These are phyloP conservation scores for Phytophthora lateralis DNA, from an alignment of 352 stramenopile genomes.

Conservation along the genomic window DNA sequence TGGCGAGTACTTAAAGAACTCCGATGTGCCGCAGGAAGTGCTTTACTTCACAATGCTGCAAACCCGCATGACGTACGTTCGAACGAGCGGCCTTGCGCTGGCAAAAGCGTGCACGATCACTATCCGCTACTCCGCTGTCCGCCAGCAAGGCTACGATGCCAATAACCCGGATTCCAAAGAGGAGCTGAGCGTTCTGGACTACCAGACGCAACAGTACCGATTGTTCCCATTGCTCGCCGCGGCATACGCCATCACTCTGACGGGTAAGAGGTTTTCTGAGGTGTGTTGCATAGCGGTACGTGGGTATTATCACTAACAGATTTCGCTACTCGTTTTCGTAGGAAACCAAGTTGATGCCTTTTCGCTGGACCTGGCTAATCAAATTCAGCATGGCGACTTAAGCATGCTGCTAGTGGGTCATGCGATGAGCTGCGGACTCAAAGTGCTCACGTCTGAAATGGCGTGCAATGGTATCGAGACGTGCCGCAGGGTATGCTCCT, in stretches of 20 bases:
- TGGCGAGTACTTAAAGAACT: slow-evolving; percentile 70
- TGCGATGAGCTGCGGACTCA: slow-evolving; percentile 68
- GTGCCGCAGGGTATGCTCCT: slow-evolving; percentile 44
- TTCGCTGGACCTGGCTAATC: slow-evolving; percentile 40
- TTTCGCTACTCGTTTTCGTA: slow-evolving; percentile 12
- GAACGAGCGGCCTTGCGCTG: slow-evolving; percentile 53
- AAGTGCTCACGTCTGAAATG: slow-evolving; percentile 61
- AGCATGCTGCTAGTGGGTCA: slow-evolving; percentile 57
- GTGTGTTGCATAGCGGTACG: not conserved
- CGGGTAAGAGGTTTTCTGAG: slow-evolving; percentile 22
- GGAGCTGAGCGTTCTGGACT: slow-evolving; percentile 94
- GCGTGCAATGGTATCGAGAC: slow-evolving; percentile 56
- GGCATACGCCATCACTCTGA: slow-evolving; percentile 91
- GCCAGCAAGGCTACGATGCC: slow-evolving; percentile 84
- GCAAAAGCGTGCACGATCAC: slow-evolving; percentile 92
- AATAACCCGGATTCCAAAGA: slow-evolving; percentile 52
- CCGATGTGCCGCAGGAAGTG: slow-evolving; percentile 50
- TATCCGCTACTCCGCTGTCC: slow-evolving; percentile 94
- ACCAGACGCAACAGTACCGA: slow-evolving; percentile 95
- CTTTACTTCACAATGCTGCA: slow-evolving; percentile 87
- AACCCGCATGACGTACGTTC: slow-evolving; percentile 73
- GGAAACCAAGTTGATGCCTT: slow-evolving; percentile 63
- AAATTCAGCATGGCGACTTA: slow-evolving; percentile 48
- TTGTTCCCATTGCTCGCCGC: slow-evolving; percentile 92
- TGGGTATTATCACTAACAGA: slow-evolving; percentile 4